Conservation (phyloP, 139 green algal species). For the Chlorokybus atmophyticus region DNA sequence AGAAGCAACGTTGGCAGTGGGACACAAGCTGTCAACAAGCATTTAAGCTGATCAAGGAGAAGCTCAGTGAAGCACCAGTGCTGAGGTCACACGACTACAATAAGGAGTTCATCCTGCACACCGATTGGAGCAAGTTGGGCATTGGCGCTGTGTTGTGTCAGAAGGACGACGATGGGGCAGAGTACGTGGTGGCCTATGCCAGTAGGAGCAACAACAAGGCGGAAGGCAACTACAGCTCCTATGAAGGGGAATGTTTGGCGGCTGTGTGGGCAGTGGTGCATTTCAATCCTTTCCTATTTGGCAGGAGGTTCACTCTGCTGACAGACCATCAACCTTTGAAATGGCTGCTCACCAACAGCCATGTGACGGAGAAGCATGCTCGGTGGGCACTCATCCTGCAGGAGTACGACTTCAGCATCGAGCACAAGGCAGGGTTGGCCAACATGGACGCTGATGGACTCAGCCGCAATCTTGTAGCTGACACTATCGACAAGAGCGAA, state of each 20-base stretch:
- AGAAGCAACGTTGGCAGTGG: slow-evolving; percentile 15
- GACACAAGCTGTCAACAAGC: slow-evolving; percentile 3
- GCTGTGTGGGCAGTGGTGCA: slow-evolving; percentile 7
- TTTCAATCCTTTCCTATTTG: slow-evolving; percentile 5
- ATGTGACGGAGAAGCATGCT: slow-evolving; percentile 5
- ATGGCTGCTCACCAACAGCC: background rate
- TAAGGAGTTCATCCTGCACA: slow-evolving; percentile 4
- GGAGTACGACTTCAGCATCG: slow-evolving; percentile 2
- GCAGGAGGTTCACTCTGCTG: slow-evolving; percentile 4
- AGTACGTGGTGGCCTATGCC: slow-evolving; percentile 5
- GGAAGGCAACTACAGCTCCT: slow-evolving; percentile 13
- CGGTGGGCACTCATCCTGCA: slow-evolving; percentile 5
- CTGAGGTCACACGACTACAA: slow-evolving; percentile 1
- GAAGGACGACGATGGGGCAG: slow-evolving; percentile 3
- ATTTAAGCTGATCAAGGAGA: slow-evolving; percentile 4
- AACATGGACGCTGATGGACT: too few relatives aligned
- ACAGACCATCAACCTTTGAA: slow-evolving; percentile 20
- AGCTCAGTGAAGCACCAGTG: background rate
- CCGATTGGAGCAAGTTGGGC: background rate
- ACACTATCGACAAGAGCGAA: too few relatives aligned
- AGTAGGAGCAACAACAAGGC: slow-evolving; percentile 8
- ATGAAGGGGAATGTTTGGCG: slow-evolving; percentile 6
- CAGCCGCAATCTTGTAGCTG: too few relatives aligned
- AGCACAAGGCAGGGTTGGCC: background rate
- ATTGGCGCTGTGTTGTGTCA: slow-evolving; percentile 5